phyloP scores from a whole-genome alignment of 345 rosid species.

The Cardamine chenopodiifolia region DNA sequence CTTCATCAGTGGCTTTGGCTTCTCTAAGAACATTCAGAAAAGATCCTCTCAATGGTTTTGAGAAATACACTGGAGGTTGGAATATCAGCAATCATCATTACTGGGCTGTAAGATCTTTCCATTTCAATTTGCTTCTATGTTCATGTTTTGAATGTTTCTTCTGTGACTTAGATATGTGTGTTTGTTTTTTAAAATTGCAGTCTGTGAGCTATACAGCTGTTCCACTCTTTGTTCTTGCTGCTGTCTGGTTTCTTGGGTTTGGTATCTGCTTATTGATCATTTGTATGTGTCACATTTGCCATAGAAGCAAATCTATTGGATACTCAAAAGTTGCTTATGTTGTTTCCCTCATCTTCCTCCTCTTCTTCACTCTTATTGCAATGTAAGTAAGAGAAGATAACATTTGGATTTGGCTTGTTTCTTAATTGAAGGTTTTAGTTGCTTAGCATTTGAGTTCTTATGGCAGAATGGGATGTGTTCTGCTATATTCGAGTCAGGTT shows the following conservation, averaged over 20 bases:
- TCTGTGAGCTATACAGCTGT: slow-evolving; percentile 84
- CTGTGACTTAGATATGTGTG: too few species aligned
- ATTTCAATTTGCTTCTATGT: neutral
- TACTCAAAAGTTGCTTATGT: slow-evolving; percentile 64
- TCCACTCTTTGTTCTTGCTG: slow-evolving; percentile 66
- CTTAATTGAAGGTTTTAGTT: neutral
- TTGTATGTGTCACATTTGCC: slow-evolving; percentile 56
- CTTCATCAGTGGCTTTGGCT: slow-evolving; percentile 65
- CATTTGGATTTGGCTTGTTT: slow-evolving; percentile 9
- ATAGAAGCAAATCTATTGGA: slow-evolving; percentile 54
- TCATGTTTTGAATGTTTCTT: neutral
- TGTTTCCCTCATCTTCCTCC: slow-evolving; percentile 69
- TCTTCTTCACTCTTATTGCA: slow-evolving; percentile 67
- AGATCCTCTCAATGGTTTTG: slow-evolving; percentile 82
- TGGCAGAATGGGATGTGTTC: slow-evolving; percentile 77
- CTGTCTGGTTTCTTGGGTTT: slow-evolving; percentile 77
- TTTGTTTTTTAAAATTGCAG: slow-evolving; percentile 52
- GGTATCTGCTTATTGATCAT: slow-evolving; percentile 62
- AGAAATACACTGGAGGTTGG: slow-evolving; percentile 86
- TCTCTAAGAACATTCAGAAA: slow-evolving; percentile 77
- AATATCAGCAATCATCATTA: slow-evolving; percentile 76
- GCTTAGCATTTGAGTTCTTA: slow-evolving; percentile 10
- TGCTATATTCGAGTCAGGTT: slow-evolving; percentile 76
- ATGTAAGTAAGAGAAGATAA: slow-evolving; percentile 47
- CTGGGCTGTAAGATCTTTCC: slow-evolving; percentile 77